phyloP scores from a whole-genome alignment of 2,329 filamentous ascomycete genomes.

The Coniella lustricola region DNA sequence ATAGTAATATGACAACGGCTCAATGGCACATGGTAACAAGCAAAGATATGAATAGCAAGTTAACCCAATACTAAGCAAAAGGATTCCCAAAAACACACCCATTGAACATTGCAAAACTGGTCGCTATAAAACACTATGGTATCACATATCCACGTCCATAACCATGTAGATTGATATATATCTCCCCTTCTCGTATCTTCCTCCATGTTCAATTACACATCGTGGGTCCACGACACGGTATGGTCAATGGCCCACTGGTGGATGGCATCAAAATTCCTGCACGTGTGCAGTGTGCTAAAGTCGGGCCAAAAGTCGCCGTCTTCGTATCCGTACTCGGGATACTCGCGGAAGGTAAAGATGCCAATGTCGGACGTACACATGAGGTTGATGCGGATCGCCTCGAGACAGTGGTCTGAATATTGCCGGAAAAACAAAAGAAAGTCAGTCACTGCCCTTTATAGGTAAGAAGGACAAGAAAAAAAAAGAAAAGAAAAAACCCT shows the following conservation, averaged over 20 bases:
- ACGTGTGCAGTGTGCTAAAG: conserved; percentile 46
- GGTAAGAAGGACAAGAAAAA: background rate
- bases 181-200: no score
- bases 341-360: conserved; percentile 46
- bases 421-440: no score
- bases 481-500: conserved; percentile 6
- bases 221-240: conserved; percentile 34
- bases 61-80: no score
- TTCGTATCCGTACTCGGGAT: conserved; percentile 33
- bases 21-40: no score
- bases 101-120: no score
- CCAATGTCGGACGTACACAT: conserved; percentile 50
- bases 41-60: no score
- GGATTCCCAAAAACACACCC: no score
- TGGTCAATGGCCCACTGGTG: conserved; percentile 45
- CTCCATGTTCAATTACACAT: no score
- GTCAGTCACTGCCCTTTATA: background rate
- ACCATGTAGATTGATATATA: no score
- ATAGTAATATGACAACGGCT: no score
- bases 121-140: no score
- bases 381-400: conserved; percentile 43
- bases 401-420: conserved; percentile 49
- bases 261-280: conserved; percentile 46
- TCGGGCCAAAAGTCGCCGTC: conserved; percentile 46
- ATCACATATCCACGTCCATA: no score